These are phyloP conservation scores for Rubia tinctorum DNA, from an alignment of 305 asterid genomes.

Conservation along the genomic window DNA sequence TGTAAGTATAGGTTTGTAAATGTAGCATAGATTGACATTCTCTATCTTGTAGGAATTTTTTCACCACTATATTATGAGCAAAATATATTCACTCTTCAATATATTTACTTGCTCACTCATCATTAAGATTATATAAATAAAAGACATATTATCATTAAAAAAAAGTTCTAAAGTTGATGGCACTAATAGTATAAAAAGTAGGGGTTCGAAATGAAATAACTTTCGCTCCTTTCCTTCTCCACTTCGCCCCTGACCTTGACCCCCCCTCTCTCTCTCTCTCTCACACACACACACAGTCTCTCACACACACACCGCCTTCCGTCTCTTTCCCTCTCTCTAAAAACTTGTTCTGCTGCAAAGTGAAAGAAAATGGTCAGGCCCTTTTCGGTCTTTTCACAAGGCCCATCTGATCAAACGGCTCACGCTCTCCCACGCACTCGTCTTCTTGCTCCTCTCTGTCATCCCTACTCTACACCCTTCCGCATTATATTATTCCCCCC, in stretches of 20 bases:
- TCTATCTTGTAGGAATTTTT: too few species aligned
- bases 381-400: slow-evolving; percentile 28
- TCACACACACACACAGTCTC: background rate
- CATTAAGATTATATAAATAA: background rate
- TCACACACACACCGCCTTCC: background rate
- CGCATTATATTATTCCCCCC: slow-evolving; percentile 21
- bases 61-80: too few species aligned
- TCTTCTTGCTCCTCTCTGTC: slow-evolving; percentile 27
- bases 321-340: background rate
- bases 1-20: too few species aligned
- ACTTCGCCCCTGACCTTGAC: slow-evolving; percentile 1
- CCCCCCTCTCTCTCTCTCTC: background rate
- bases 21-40: too few species aligned
- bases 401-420: slow-evolving; percentile 30
- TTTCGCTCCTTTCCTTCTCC: background rate
- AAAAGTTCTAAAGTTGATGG: too few species aligned
- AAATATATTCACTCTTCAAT: too few species aligned
- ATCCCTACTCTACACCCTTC: slow-evolving; percentile 16
- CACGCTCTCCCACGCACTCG: slow-evolving; percentile 20
- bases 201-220: background rate
- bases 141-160: background rate
- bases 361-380: slow-evolving; percentile 14
- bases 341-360: slow-evolving; percentile 18
- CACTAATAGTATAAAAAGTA: background rate
- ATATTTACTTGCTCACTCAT: too few species aligned